phyloP scores from a whole-genome alignment of 345 rosid genomes.

The Streptanthus diversifolius region DNA sequence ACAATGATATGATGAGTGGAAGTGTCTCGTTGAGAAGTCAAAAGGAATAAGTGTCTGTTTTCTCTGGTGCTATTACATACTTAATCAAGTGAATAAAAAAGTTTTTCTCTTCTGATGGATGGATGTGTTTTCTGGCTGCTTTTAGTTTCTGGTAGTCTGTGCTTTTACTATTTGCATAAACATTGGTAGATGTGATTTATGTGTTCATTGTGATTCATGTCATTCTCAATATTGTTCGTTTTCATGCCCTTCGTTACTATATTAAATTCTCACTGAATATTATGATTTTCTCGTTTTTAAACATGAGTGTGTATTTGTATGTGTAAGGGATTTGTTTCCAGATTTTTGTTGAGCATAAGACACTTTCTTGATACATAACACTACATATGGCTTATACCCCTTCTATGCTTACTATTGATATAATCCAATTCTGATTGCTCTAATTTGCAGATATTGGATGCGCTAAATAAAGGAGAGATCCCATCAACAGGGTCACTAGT shows the following conservation, averaged over 20 bases:
- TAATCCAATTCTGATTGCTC: slow-evolving; percentile 12
- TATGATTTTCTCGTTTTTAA: neutral
- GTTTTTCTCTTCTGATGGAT: slow-evolving; percentile 2
- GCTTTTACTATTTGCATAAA: neutral
- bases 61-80: slow-evolving; percentile 1
- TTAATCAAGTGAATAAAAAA: neutral
- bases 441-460: slow-evolving; percentile 81
- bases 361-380: neutral
- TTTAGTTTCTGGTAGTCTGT: neutral
- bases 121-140: neutral
- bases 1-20: neutral
- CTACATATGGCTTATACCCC: neutral
- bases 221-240: neutral
- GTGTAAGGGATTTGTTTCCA: neutral
- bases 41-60: neutral
- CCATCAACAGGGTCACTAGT: slow-evolving; percentile 99
- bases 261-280: neutral
- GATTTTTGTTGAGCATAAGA: neutral
- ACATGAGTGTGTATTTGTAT: neutral
- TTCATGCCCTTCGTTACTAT: neutral
- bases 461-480: slow-evolving; percentile 97
- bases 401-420: neutral
- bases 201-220: neutral
- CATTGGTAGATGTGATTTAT: neutral
- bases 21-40: slow-evolving; percentile 1